These are phyloP conservation scores for Geopyxis carbonaria DNA, from an alignment of 495 filamentous ascomycete species.

Conservation along the genomic window DNA sequence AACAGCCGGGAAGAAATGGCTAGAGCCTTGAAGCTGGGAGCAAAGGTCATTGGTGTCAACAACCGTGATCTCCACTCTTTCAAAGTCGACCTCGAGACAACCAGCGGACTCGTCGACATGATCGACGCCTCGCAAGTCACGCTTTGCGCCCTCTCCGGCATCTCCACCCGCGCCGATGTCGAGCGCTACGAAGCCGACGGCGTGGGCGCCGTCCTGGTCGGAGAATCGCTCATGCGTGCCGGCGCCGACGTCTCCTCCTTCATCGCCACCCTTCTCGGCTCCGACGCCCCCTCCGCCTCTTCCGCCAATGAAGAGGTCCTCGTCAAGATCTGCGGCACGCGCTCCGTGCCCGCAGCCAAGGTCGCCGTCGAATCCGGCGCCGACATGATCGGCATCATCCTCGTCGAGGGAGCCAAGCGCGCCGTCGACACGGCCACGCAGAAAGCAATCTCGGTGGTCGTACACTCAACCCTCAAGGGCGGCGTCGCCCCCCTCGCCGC, in stretches of 20 bases:
- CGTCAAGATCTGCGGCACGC: conserved; percentile 95
- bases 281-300: conserved; percentile 28
- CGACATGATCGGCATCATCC: conserved; percentile 82
- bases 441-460: conserved; percentile 56
- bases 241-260: conserved; percentile 53
- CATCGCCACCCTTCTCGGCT: conserved; percentile 61
- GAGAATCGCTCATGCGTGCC: conserved; percentile 90
- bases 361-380: conserved; percentile 75
- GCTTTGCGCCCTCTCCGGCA: conserved; percentile 87
- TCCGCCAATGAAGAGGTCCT: conserved; percentile 30
- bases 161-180: conserved; percentile 79
- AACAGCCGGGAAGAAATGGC: conserved; percentile 89
- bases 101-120: conserved; percentile 70
- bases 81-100: conserved; percentile 89
- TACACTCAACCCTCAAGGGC: conserved; percentile 39
- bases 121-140: conserved; percentile 65
- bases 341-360: conserved; percentile 60
- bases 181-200: conserved; percentile 72
- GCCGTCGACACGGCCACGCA: conserved; percentile 61
- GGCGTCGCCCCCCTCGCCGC: conserved; percentile 6
- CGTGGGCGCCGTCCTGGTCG: conserved; percentile 83
- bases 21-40: conserved; percentile 64
- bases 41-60: conserved; percentile 95
- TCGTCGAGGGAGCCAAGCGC: conserved; percentile 64
- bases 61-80: conserved; percentile 92